Percentiles rank a stretch among this genome's conserved stretches.
phyloP scores from a whole-genome alignment of 2,329 filamentous ascomycete genomes.

The Fonsecaea pugnacius region DNA sequence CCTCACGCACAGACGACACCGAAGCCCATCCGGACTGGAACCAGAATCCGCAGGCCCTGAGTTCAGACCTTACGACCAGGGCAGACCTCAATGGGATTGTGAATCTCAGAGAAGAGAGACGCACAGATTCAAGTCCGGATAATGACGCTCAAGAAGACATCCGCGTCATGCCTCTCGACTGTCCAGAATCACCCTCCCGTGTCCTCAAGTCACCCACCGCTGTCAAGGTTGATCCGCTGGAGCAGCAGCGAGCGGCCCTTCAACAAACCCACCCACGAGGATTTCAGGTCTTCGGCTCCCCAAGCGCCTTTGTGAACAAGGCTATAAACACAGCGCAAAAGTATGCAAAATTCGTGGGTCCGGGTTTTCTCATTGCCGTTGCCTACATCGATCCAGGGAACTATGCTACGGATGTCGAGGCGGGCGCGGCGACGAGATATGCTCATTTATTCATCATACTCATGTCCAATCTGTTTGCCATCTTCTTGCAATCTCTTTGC shows the following conservation, averaged over 20 bases:
- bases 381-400: conserved; percentile 58
- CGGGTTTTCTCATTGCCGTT: conserved; percentile 55
- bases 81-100: conserved; percentile 66
- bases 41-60: conserved; percentile 63
- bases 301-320: conserved; percentile 20
- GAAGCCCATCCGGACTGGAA: conserved; percentile 61
- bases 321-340: conserved; percentile 41
- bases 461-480: conserved; percentile 54
- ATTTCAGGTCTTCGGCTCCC: conserved; percentile 5
- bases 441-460: conserved; percentile 54
- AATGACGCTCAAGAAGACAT: conserved; percentile 26
- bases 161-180: conserved; percentile 7
- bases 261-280: conserved; percentile 26
- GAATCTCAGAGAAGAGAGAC: conserved; percentile 60
- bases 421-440: conserved; percentile 52
- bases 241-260: conserved; percentile 23
- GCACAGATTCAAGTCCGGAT: conserved; percentile 39
- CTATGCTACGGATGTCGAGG: conserved; percentile 56
- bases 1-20: conserved; percentile 64
- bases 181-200: conserved; percentile 8
- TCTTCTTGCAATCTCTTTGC: conserved; percentile 54
- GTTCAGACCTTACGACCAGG: conserved; percentile 64
- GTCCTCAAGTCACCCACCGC: conserved; percentile 8
- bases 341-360: conserved; percentile 52
- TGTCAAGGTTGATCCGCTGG: conserved; percentile 26